phyloP scores from a whole-genome alignment of 257 asterid genomes.

The Fraxinus pennsylvanica region DNA sequence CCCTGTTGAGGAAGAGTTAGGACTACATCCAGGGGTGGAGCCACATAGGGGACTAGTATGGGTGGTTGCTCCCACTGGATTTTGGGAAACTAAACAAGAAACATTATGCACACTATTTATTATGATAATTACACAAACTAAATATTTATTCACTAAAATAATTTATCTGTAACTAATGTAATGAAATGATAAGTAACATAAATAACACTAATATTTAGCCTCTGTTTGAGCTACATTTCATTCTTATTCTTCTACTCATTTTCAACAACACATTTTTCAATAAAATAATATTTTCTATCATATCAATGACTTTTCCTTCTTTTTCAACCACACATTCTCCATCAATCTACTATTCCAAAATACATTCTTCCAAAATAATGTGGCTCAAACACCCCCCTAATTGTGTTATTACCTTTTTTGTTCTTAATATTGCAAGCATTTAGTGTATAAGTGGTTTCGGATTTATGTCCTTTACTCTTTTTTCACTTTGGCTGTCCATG shows the following conservation, averaged over 20 bases:
- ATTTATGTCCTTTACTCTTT: not conserved
- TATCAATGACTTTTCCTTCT: no score
- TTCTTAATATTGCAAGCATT: not conserved
- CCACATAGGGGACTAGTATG: not conserved
- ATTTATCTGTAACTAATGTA: not conserved
- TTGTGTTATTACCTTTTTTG: not conserved
- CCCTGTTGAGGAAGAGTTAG: not conserved
- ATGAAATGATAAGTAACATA: not conserved
- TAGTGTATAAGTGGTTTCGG: not conserved
- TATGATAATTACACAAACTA: not conserved
- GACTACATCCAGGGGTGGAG: not conserved
- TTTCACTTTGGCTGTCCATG: not conserved
- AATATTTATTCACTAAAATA: not conserved
- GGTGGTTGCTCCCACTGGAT: not conserved
- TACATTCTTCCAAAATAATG: no score
- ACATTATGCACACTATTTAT: not conserved
- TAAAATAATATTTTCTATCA: no score
- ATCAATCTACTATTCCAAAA: no score
- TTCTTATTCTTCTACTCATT: no score
- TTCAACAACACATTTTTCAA: no score
- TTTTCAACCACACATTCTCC: no score
- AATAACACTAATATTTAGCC: not conserved
- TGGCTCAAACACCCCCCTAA: not conserved
- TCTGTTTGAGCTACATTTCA: no score
- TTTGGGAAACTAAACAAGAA: not conserved